phyloP scores from a whole-genome alignment of 805 yeast species.

The Ogataea nonfermentans region DNA sequence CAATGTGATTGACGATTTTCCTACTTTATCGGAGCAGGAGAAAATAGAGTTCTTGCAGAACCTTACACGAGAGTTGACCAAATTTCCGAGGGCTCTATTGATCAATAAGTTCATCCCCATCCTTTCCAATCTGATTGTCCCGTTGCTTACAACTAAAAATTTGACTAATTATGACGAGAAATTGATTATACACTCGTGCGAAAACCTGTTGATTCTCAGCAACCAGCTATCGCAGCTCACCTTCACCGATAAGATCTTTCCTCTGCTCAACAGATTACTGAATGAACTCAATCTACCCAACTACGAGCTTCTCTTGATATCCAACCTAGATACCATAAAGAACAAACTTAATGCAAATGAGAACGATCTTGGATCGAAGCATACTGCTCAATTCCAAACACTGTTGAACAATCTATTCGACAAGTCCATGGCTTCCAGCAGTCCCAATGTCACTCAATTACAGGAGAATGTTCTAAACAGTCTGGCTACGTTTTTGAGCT shows the following conservation, averaged over 20 bases:
- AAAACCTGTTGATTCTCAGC: slow-evolving; percentile 62
- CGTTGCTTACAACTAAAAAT: slow-evolving; percentile 31
- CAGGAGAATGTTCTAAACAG: slow-evolving; percentile 35
- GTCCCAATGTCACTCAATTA: slow-evolving; percentile 24
- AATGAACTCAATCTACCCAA: slow-evolving; percentile 28
- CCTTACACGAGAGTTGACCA: slow-evolving; percentile 48
- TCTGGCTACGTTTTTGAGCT: slow-evolving; percentile 32
- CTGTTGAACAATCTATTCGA: slow-evolving; percentile 35
- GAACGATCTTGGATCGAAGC: slow-evolving; percentile 21
- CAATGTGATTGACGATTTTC: slow-evolving; percentile 77
- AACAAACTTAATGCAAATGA: slow-evolving; percentile 31
- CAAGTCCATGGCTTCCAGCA: slow-evolving; percentile 26
- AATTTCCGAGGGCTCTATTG: slow-evolving; percentile 57
- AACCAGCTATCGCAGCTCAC: slow-evolving; percentile 68
- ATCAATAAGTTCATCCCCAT: slow-evolving; percentile 75
- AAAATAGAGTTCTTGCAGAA: slow-evolving; percentile 67
- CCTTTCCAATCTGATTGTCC: slow-evolving; percentile 50
- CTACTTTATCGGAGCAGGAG: slow-evolving; percentile 69
- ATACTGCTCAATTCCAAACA: slow-evolving; percentile 27
- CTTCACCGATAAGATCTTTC: slow-evolving; percentile 68
- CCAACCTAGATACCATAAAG: slow-evolving; percentile 28
- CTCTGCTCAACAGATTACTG: slow-evolving; percentile 36
- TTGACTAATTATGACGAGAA: slow-evolving; percentile 29
- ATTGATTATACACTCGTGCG: slow-evolving; percentile 46
- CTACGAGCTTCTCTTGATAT: slow-evolving; percentile 32